phyloP scores from a whole-genome alignment of 2,329 filamentous ascomycete species.

The Cladosporium sp. region DNA sequence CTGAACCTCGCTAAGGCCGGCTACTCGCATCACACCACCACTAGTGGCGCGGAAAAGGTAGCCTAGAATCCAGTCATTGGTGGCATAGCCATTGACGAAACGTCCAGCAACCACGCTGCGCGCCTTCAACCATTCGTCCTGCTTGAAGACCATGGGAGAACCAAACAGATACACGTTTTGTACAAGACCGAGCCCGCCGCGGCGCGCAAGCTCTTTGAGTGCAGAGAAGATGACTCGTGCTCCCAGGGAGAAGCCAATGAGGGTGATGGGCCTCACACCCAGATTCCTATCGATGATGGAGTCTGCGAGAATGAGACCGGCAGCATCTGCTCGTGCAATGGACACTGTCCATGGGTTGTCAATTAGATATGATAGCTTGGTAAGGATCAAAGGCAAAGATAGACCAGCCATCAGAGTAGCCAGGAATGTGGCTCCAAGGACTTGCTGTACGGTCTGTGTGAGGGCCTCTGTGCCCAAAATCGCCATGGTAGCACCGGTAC shows the following conservation, averaged over 20 bases:
- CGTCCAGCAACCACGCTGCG: constrained; percentile 84
- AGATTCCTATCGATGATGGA: constrained; percentile 88
- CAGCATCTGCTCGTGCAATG: constrained; percentile 78
- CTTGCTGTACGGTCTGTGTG: constrained; percentile 92
- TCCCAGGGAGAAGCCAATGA: constrained; percentile 92
- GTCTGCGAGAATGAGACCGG: constrained; percentile 89
- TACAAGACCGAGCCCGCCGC: constrained; percentile 78
- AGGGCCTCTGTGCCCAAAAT: constrained; percentile 97
- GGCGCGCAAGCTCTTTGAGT: constrained; percentile 76
- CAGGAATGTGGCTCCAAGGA: constrained; percentile 84
- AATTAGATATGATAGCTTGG: constrained; percentile 92
- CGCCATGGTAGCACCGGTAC: constrained; percentile 98
- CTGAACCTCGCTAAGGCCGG: constrained; percentile 74
- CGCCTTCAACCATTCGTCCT: constrained; percentile 79
- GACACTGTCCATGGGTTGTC: constrained; percentile 99
- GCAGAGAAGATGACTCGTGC: constrained; percentile 90
- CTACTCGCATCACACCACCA: constrained; percentile 84
- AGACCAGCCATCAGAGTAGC: constrained; percentile 87
- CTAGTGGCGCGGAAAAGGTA: constrained; percentile 94
- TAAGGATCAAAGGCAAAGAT: constrained; percentile 84
- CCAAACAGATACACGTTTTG: constrained; percentile 97
- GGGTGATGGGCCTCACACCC: constrained; percentile 83
- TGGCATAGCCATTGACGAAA: constrained; percentile 91
- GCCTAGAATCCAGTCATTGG: constrained; percentile 90
- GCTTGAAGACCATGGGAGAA: constrained; percentile 84